Evolutionary conservation across 164 flowering plant species (phyloP).

Genomic region (Santalum album): DNA sequence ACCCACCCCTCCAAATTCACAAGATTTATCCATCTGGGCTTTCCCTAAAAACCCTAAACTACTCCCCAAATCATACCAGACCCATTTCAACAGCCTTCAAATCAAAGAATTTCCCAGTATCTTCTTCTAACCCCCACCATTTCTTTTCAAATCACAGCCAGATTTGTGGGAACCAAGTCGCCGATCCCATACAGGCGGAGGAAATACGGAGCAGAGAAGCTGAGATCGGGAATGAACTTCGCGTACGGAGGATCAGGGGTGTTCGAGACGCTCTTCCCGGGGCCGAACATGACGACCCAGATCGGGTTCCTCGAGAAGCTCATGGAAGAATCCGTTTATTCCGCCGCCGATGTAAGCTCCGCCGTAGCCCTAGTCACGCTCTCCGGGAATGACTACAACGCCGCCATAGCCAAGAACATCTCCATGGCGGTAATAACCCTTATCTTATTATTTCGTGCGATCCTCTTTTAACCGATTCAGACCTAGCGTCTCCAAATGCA

Average conservation of each 20-base stretch:
- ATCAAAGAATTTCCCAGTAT: no score
- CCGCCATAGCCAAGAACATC: conserved; percentile 16
- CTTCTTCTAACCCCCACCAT: no score
- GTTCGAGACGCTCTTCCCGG: conserved; percentile 25
- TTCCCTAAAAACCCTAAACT: no score
- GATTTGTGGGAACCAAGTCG: conserved; percentile 25
- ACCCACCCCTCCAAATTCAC: no score
- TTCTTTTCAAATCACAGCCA: conserved; percentile 25
- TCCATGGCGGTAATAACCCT: conserved; percentile 17
- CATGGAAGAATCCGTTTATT: conserved; percentile 15
- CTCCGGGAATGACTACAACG: conserved; percentile 47
- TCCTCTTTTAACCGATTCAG: no score
- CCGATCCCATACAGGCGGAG: conserved; percentile 28
- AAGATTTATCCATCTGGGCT: no score
- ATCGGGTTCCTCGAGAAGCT: conserved; percentile 28
- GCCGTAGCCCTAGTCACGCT: conserved; percentile 37
- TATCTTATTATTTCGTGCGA: no score
- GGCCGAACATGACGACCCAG: conserved; percentile 43
- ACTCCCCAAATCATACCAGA: no score
- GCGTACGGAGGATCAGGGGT: conserved; percentile 60
- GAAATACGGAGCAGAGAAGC: conserved; percentile 6
- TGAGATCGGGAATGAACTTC: conserved; percentile 35
- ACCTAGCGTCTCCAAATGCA: no score
- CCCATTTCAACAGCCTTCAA: no score
- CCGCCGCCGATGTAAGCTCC: conserved; percentile 15